These are phyloP conservation scores for Fusarium goolgardi DNA, from an alignment of 2,329 filamentous ascomycete genomes.

Conservation along the genomic window DNA sequence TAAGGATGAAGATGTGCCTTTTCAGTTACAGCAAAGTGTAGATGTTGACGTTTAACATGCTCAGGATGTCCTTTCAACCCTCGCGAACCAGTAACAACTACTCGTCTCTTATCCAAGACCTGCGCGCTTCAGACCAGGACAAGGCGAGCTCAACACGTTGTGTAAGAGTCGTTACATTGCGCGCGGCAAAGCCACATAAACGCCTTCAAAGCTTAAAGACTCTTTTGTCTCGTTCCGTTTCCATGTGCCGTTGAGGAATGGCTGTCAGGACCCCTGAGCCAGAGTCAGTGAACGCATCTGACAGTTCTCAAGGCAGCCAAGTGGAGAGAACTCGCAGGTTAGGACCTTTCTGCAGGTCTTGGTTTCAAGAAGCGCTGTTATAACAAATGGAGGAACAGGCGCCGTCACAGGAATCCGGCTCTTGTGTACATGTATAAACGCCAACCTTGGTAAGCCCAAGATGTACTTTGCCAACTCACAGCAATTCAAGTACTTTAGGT, in stretches of 20 bases:
- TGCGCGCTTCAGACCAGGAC: slow-evolving; percentile 18
- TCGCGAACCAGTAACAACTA: background rate
- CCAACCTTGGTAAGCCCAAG: background rate
- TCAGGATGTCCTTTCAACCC: slow-evolving; percentile 1
- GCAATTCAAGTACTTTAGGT: slow-evolving; percentile 15
- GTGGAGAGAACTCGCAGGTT: slow-evolving; percentile 30
- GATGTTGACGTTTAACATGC: background rate
- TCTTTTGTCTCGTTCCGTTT: slow-evolving; percentile 21
- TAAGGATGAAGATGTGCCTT: background rate
- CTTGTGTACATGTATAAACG: slow-evolving; percentile 10
- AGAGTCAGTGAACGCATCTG: slow-evolving; percentile 8
- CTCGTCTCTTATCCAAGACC: slow-evolving; percentile 10
- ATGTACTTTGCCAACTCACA: slow-evolving; percentile 29
- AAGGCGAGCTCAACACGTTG: slow-evolving; percentile 34
- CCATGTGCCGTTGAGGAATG: slow-evolving; percentile 26
- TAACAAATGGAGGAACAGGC: slow-evolving; percentile 29
- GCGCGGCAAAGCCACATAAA: slow-evolving; percentile 23
- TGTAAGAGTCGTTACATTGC: slow-evolving; percentile 17
- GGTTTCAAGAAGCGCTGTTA: slow-evolving; percentile 46
- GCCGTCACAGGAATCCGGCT: slow-evolving; percentile 13
- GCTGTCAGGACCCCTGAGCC: slow-evolving; percentile 14
- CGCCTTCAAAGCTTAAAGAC: slow-evolving; percentile 19
- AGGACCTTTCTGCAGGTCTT: slow-evolving; percentile 35
- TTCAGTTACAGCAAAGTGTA: background rate
- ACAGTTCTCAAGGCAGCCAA: slow-evolving; percentile 24